Base-by-base conservation (phyloP, 768 basidiomycete genomes). In the Pseudohyphozyma bogoriensis region DNA sequence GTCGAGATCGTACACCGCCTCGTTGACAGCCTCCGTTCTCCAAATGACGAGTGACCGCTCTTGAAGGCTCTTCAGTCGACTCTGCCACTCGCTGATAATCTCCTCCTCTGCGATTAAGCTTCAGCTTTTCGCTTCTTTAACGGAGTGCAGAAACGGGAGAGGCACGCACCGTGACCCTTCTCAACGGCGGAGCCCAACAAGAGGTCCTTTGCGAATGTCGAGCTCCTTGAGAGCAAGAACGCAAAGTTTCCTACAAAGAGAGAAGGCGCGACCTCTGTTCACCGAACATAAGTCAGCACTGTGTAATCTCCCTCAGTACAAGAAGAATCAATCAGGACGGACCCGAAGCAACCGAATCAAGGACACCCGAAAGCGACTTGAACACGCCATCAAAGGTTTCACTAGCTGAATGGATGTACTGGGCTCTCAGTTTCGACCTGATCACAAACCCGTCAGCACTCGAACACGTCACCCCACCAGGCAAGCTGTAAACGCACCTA, bases 181-280 rank as follows among this genome's bases (percentile, higher is more conserved):
- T 18, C 39, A 4, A 11, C 31, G 13, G 47, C 40, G 2, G 20
- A 31, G 11, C 58, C 56, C 26, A 66, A 50, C 20, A 63, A 28
- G 9, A 66, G 24, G 32, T 58, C 65, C 28, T 39, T 26, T 4
- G 28, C 31, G 49, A 66, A 58, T 3, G 52, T 13, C 12, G 40
- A 15, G 24, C 56, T 58, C 18, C 33, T 22, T 7, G 50, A 54
- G 6, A 63, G 37, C 7, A 51, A 35, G 29, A 42, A 49, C 0
- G 49, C 59, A 40, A 66, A 60, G 32, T 54, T 55, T 22, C 65
- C 61, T 33, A 66, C 26, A n/a, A 66, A 63, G 15, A 63, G 44
- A 5, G 61, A 24, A 4, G n/a, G n/a, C 1, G 32, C 22, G 32
- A 60, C 50, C 1, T 54, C 58, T 58, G 45, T 2, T 9, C 3